Percentiles rank a stretch among this genome's conserved stretches.
Conservation (phyloP, 345 rosid genomes). For the Fremontodendron californicum region DNA sequence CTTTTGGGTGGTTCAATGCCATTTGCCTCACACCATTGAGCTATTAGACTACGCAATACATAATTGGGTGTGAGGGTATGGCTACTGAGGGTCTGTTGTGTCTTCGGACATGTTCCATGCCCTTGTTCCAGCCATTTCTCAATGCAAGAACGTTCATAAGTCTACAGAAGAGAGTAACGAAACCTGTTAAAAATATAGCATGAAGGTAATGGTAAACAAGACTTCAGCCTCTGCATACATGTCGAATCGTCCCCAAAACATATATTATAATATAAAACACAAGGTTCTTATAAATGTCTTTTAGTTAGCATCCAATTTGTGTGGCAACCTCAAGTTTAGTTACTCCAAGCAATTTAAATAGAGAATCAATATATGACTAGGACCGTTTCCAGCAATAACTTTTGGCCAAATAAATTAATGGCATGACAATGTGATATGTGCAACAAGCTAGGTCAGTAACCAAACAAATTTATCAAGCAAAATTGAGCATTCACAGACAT, state of each 20-base stretch:
- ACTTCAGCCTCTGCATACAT: not conserved
- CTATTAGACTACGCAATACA: conserved; percentile 91
- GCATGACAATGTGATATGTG: not conserved
- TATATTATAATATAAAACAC: not conserved
- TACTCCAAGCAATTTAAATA: conserved; percentile 5
- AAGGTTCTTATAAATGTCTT: not conserved
- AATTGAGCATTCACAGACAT: not conserved
- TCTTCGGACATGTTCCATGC: conserved; percentile 87
- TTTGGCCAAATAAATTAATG: not conserved
- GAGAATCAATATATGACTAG: not conserved
- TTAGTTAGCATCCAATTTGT: not conserved
- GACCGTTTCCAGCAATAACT: not conserved
- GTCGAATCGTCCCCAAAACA: not conserved
- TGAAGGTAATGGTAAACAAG: not conserved
- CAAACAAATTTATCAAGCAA: not conserved
- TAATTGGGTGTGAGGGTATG: conserved; percentile 77
- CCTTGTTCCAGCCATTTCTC: conserved; percentile 95
- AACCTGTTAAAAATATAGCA: conserved; percentile 2
- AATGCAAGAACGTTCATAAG: conserved; percentile 87
- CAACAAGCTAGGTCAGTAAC: not conserved
- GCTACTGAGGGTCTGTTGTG: conserved; percentile 66
- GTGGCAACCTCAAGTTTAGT: not conserved
- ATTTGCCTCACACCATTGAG: conserved; percentile 93
- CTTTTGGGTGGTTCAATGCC: conserved; percentile 87
- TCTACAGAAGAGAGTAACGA: conserved; percentile 40